Base-by-base conservation (phyloP, 2,329 filamentous ascomycete species). In the Cyphellophora attinorum region DNA sequence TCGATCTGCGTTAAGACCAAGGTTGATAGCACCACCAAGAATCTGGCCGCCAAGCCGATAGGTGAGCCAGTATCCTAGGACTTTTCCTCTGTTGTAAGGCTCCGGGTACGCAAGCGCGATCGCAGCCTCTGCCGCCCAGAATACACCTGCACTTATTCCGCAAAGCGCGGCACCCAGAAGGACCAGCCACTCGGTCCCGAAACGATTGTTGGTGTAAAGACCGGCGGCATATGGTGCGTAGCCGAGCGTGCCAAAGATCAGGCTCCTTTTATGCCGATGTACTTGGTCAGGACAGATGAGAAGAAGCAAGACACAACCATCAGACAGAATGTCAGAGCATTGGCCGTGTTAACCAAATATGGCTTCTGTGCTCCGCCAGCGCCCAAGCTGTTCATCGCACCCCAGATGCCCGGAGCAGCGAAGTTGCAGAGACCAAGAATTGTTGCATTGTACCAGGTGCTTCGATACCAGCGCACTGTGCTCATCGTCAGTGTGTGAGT, bases 51-150 rank as follows among this genome's bases (percentile, higher is more conserved):
- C 61, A 2, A 81, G 64, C 3, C 70, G 65, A 41, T 70, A 74
- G 5, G 62, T 68, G 4, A 84, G 63, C 81, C 81, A 85, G 49
- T 79, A 76, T 0, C 78, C 80, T 0, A 85, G 59, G n/a, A 76
- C 73, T n/a, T 68, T 68, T 0, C 76, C 78, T 35, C 72, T 69
- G 31, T 81, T 81, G 50, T 72, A 74, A 0, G 79, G 77, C 47
- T 85, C 80, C 0, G 80, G 79, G 43, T 85, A 85, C 0, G 74
- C 68, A 12, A 85, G 72, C 0, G 79, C 79, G 37, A 85, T 81
- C 0, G 81, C 79, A 1, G 77, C 77, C 56, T 85, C 81, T 0
- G 79, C 74, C 65, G 76, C 77, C 81, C 81, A 85, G 55, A 85
- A 85, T 0, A 85, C 64, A 0, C 81, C 81, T 0, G 81, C 80